Evolutionary conservation across 2,329 filamentous ascomycete species (phyloP).

Genomic region (Neurospora sp.): DNA sequence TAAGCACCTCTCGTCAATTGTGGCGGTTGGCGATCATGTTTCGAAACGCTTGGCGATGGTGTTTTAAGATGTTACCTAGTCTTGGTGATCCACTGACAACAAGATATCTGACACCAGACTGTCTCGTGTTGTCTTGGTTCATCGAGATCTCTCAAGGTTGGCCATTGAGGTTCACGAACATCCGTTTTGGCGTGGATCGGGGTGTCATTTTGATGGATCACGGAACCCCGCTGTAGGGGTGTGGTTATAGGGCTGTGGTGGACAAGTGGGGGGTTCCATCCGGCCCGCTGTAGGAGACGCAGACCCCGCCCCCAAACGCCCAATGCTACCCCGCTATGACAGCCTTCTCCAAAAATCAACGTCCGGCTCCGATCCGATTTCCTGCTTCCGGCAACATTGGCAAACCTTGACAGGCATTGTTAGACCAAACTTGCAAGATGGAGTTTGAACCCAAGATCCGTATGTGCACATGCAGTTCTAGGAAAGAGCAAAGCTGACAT

Average conservation of each 20-base stretch:
- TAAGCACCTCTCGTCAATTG: background rate
- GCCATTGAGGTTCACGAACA: background rate
- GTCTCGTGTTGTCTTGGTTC: background rate
- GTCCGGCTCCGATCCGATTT: background rate
- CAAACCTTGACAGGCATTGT: background rate
- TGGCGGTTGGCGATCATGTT: background rate
- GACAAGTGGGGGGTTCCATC: background rate
- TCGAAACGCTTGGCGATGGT: background rate
- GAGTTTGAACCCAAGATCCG: slow-evolving; percentile 19
- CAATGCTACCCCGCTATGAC: background rate
- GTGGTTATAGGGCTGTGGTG: background rate
- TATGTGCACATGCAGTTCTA: slow-evolving; percentile 4
- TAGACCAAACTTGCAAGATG: slow-evolving; percentile 7
- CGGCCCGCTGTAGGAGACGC: no score
- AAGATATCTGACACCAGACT: background rate
- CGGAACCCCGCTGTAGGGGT: background rate
- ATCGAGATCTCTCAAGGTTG: background rate
- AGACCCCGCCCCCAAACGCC: background rate
- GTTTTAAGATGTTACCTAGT: background rate
- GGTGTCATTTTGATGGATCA: background rate
- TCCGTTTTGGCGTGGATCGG: background rate
- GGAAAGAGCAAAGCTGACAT: background rate
- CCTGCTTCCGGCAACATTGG: background rate
- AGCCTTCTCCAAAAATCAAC: background rate
- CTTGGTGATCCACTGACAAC: background rate